Evolutionary conservation across 192 early-diverging fungal species (phyloP).

Genomic region (Entomortierella lignicola): DNA sequence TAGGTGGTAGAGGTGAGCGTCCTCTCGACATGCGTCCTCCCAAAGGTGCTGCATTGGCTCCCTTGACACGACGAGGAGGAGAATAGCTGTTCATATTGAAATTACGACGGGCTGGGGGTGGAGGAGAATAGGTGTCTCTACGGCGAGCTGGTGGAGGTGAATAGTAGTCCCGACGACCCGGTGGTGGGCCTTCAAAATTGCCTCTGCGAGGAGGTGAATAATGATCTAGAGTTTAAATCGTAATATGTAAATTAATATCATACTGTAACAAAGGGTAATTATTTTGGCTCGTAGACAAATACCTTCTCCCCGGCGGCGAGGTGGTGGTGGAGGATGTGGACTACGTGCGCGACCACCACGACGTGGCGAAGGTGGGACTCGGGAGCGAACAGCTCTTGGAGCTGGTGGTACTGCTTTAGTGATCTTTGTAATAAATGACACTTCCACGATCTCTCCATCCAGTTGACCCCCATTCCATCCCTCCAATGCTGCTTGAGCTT

Average conservation of each 20-base stretch:
- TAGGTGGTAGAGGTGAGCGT: constrained; percentile 33
- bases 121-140: constrained; percentile 31
- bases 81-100: constrained; percentile 2
- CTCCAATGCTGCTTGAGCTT: constrained; percentile 30
- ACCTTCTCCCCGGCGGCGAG: constrained; percentile 46
- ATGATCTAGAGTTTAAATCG: constrained; percentile 15
- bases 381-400: constrained; percentile 8
- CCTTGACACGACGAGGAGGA: constrained; percentile 21
- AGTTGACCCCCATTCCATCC: constrained; percentile 50
- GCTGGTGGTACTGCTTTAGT: constrained; percentile 3
- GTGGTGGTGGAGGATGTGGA: constrained; percentile 3
- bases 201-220: constrained; percentile 36
- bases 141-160: constrained; percentile 39
- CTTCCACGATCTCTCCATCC: constrained; percentile 44
- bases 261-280: neutral
- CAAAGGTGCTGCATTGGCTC: constrained; percentile 43
- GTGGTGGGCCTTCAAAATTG: constrained; percentile 8
- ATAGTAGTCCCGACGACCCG: constrained; percentile 21
- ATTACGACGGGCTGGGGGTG: constrained; percentile 13
- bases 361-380: constrained; percentile 20
- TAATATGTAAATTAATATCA: neutral
- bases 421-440: constrained; percentile 29
- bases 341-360: constrained; percentile 20
- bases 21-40: constrained; percentile 24
- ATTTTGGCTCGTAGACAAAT: neutral